Evolutionary conservation across 257 asterid species (phyloP).

Genomic region (Nicotiana otophora): DNA sequence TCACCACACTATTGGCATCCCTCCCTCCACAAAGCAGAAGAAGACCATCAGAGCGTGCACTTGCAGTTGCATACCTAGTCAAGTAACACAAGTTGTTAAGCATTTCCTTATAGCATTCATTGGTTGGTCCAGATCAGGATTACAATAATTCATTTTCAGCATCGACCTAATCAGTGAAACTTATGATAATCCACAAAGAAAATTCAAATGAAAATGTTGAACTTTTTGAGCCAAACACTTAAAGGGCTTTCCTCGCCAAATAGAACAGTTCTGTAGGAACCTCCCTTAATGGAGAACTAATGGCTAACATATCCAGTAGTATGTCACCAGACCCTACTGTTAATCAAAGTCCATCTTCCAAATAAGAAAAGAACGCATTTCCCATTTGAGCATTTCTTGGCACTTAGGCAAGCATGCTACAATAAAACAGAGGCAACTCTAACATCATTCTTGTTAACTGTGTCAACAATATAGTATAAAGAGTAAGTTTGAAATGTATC

Average conservation of each 20-base stretch:
- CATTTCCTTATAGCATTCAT: not conserved
- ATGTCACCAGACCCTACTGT: not conserved
- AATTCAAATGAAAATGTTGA: not conserved
- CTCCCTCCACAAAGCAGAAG: slow-evolving; percentile 99
- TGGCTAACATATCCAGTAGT: not conserved
- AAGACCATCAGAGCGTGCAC: slow-evolving; percentile 99
- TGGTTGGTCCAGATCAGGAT: not conserved
- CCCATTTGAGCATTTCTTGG: not conserved
- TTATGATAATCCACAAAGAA: not conserved
- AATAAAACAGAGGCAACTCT: not conserved
- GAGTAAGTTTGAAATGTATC: not conserved
- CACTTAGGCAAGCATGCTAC: not conserved
- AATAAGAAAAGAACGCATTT: not conserved
- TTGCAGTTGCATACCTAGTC: slow-evolving; percentile 94
- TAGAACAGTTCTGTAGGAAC: too few relatives aligned
- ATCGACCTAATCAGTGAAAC: not conserved
- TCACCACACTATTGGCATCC: slow-evolving; percentile 98
- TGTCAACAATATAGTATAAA: not conserved
- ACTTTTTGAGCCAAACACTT: not conserved
- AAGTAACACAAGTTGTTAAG: slow-evolving; percentile 17
- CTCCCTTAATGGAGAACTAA: not conserved
- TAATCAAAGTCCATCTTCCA: not conserved
- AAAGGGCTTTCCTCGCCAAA: not conserved
- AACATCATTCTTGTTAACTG: not conserved
- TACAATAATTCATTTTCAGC: not conserved